Conservation (phyloP, 331 rosid genomes). For the Quercus phellos region DNA sequence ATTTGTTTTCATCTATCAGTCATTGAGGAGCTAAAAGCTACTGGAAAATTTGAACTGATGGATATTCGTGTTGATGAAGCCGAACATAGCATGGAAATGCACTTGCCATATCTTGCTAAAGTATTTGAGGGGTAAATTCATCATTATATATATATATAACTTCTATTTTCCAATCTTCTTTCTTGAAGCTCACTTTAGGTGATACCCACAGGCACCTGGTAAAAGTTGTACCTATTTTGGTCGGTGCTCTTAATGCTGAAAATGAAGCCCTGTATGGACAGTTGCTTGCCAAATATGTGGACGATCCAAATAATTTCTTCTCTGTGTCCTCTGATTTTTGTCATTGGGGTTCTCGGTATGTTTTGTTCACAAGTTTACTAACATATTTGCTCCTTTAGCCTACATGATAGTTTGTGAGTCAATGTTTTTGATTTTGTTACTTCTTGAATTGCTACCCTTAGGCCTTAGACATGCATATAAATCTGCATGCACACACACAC, state of each 20-base stretch:
- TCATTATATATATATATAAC: background rate
- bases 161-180: constrained; percentile 9
- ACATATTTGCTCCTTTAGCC: background rate
- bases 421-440: background rate
- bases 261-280: constrained; percentile 74
- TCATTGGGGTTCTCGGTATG: constrained; percentile 98
- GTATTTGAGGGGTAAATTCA: constrained; percentile 79
- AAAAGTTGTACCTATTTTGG: constrained; percentile 88
- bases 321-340: constrained; percentile 95
- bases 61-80: constrained; percentile 80
- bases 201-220: constrained; percentile 59
- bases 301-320: constrained; percentile 80
- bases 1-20: constrained; percentile 39
- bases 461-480: background rate
- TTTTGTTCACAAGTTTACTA: background rate
- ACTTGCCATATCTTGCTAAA: constrained; percentile 94
- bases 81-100: constrained; percentile 99
- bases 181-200: constrained; percentile 17
- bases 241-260: constrained; percentile 74
- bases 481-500: background rate
- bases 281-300: constrained; percentile 76
- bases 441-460: background rate
- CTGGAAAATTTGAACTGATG: constrained; percentile 79
- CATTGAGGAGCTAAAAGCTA: constrained; percentile 78
- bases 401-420: background rate